Evolutionary conservation across 2,329 filamentous ascomycete genomes (phyloP), one percentile per base, ranked within the genome.

Genomic region (Lachnellula occidentalis): DNA sequence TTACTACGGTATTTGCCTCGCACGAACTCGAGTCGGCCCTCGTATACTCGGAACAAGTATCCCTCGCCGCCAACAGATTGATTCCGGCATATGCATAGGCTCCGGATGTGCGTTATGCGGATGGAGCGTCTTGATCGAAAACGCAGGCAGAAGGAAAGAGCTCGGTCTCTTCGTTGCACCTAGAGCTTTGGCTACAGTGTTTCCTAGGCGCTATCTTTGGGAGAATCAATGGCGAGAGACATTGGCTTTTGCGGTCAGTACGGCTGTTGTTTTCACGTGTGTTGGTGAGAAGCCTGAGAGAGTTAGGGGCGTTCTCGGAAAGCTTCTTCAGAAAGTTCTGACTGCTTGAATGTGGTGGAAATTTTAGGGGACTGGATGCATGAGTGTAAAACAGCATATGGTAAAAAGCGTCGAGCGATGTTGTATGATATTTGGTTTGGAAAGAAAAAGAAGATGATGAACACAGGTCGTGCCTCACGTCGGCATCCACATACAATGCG

Each of bases 1-100:
- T 69, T 95, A 92, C 73, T 95, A 95, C 68, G 85, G 87, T 27
- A 87, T 95, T 3, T 95, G 90, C 67, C 80, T 95, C 0, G 77
- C 83, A 5, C 81, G 90, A 45, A 91, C 85, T 1, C 79, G 88
- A 31, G 57, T 94, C 6, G 90, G 90, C 0, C 90, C 90, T 0
- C 79, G 69, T 34, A 21, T 92, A 12, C 73, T 92, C 22, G 79
- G 82, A n/a, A 74, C 67, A 17, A 77, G 81, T 56, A 69, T 69
- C 0, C 61, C 68, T 1, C 66, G 72, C 22, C 71, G 77, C 24
- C 79, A 82, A 65, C 68, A 65, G 49, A 79, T 86, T 55, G 82
- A 86, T 56, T 70, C 75, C 5, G 85, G 85, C 2, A 66, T 90
- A 9, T 92, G 88, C 64, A 82, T 95, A 9, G 81, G 81, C 7